Conservation (phyloP, 352 stramenopile species). For the Phytopythium cucurbitacearum region DNA sequence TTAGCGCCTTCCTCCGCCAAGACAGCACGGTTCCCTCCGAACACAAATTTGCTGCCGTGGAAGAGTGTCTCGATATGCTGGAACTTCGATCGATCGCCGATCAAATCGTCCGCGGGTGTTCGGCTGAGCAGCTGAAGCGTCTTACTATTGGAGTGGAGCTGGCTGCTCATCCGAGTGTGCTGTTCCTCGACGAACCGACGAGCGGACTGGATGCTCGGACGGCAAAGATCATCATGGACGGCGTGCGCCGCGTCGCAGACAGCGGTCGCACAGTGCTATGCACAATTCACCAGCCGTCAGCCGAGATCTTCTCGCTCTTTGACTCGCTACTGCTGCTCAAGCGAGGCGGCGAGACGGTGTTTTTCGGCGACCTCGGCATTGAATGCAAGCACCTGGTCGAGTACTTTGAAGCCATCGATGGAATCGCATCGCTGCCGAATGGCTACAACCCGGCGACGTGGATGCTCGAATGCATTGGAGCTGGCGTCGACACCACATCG, state of each 20-base stretch:
- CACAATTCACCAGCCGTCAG: no score
- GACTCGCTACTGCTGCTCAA: neutral
- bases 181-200: neutral
- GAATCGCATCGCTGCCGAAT: slow-evolving; percentile 25
- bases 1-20: slow-evolving; percentile 68
- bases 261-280: no score
- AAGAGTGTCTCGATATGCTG: no score
- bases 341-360: no score
- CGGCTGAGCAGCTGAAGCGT: no score
- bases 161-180: no score
- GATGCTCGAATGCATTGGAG: slow-evolving; percentile 72
- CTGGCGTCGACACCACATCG: slow-evolving; percentile 19
- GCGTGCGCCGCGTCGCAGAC: slow-evolving; percentile 25
- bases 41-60: no score
- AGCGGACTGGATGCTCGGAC: slow-evolving; percentile 62
- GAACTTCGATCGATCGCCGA: no score
- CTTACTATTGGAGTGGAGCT: no score
- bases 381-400: slow-evolving; percentile 34
- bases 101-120: no score
- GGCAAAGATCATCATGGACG: slow-evolving; percentile 55
- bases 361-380: slow-evolving; percentile 56
- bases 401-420: slow-evolving; percentile 38
- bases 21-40: slow-evolving; percentile 1
- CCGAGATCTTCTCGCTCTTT: no score
- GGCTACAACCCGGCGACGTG: slow-evolving; percentile 83